Base-by-base conservation (phyloP, 2,329 filamentous ascomycete genomes). In the Niveomyces coronatus region DNA sequence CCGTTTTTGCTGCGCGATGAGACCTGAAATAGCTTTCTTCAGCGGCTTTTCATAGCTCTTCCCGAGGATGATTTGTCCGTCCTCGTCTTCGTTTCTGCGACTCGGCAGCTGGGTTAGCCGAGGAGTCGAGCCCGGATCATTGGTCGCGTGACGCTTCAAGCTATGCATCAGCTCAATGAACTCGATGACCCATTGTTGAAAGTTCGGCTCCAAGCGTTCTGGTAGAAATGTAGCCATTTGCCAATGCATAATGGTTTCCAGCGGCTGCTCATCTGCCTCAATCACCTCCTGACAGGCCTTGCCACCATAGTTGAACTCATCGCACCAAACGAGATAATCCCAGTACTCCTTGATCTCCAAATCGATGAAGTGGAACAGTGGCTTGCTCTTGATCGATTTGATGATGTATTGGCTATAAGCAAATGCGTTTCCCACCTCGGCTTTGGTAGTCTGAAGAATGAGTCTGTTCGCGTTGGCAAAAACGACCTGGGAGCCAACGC, bases 311-410 rank as follows among this genome's bases (percentile, higher is more conserved):
- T 99, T 98, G 69, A 89, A 95, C 60, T 95, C 86, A 50, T 99
- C 91, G 49, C 96, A 96, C 91, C 91, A 99, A 4, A 95, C 79
- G 0, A 99, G 76, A 52, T 95, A 96, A 58, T 99, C 91, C 91
- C 91, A 99, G 60, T 95, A 99, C 56, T 98, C 91, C 49, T 89
- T 94, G 59, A 99, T 91, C 50, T 95, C 85, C 3, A 99, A 70
- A 51, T 98, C 91, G 45, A 99, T 79, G 55, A 98, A 98, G 58
- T 95, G 85, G 63, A 99, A 99, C 0, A 95, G 72, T 0, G 91
- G 87, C 53, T 95, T 95, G 40, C 79, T 79, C 60, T 94, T 89
- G 64, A 99, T 95, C 0, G 88, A 94, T 64, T 95, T 95, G 52
- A 98, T 73, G 45, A 98, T 93, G 61, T 98, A 99, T 59, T 96